Base-by-base conservation (phyloP, 1,139 yeast genomes). In the Maudiozyma humilis region DNA sequence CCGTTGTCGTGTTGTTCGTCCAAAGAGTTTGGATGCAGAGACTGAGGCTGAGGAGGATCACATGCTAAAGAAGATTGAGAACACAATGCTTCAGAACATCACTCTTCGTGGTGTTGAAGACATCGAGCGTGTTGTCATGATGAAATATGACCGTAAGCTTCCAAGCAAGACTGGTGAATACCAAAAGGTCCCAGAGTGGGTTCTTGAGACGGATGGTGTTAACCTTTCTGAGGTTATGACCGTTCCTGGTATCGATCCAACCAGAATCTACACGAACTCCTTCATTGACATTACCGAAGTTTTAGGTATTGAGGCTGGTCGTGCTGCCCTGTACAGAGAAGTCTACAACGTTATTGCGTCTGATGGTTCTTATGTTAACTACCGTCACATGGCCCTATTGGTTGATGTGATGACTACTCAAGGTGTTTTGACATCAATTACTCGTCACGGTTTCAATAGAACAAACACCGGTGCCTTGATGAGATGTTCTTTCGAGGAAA, bases 401-500 rank as follows among this genome's bases (percentile, higher is more conserved):
- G 97, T 91, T 47, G 99, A 93, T 71, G 95, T 89, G 27, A 93
- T 93, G 99, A 93, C 99, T 1, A 85, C 95, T 40, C 84, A 96
- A 66, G 99, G 99, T 61, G 96, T 91, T 63, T 75, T 93, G 68
- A 91, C 93, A 87, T 97, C 98, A 32, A 91, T 93, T 58, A 91
- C 98, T 43, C 95, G 99, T 76, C 98, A 91, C 65, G 99, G 99
- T 77, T 91, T 93, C 68, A 93, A 93, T 67, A 82, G 98, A 70
- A 86, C 95, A 32, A 96, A 91, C 54, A 93, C 98, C 30, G 98
- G 98, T 70, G 98, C 98, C 1, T 75, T 93, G 62, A 93, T 93
- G 98, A 80, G 98, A 69, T 91, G 96, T 72, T 91, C 98, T 42
- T 93, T 93, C 72, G 99, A 93, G 71, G 98, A 93, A 67, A 93